Evolutionary conservation across 768 basidiomycete species (phyloP), one percentile per base, ranked within the genome.

Genomic region (Trametes cingulata): DNA sequence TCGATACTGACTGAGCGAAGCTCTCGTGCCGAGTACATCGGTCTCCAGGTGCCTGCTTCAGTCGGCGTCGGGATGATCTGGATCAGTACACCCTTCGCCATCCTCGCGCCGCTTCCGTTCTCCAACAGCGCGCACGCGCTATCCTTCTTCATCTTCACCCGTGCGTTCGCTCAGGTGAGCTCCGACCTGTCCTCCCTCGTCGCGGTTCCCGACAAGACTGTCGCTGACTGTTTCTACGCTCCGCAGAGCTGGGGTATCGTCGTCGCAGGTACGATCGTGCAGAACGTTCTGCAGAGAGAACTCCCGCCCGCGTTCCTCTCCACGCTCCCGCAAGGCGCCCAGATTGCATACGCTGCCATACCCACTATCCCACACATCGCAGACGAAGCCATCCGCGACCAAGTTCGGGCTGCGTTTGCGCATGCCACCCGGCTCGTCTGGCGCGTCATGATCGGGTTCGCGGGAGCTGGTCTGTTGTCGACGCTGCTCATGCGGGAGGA

Each of bases 201-300:
- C 22, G 15, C 20, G 20, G 43, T 15, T 9, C 22, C 20, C 6
- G 22, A 7, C 43, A 22, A 22, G 4, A 20, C 20, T 20, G 22
- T 22, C 20, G 15, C 19, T 42, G n/a, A n/a, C 43, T 24, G 22
- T n/a, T 15, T 2, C 33, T 17, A 17, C 29, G 8, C 36, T 6
- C 14, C 35, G 0, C 39, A 77, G 68, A 67, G 69, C 14, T 73
- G 74, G 64, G 78, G 77, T 14, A 70, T 78, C 54, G 67, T 70
- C n/a, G 69, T 78, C 35, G 76, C 74, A 2, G 67, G 71, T 3
- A 69, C 73, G 0, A 64, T 77, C 41, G 61, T 79, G 4, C 73
- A 76, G 51, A 80, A 78, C 61, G 53, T 72, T 46, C 72, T 80
- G 24, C 48, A 49, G 14, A 64, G 59, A 14, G 50, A 60, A 0